Evolutionary conservation across 2,329 filamentous ascomycete species (phyloP).

Genomic region (Dactylonectria estremocensis): DNA sequence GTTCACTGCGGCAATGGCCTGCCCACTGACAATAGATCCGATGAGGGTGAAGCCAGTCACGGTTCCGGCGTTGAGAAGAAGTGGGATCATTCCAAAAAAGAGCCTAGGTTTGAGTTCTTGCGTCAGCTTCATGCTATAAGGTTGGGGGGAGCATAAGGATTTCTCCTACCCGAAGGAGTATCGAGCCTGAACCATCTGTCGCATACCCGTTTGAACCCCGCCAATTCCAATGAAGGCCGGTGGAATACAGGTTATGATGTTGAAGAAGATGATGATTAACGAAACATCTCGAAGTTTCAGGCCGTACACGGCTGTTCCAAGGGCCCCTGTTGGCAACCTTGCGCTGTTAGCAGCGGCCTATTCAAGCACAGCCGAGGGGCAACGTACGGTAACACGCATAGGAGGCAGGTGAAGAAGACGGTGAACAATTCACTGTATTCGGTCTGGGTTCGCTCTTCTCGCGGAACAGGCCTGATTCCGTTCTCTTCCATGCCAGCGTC

Average conservation of each 20-base stretch:
- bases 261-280: constrained; percentile 73
- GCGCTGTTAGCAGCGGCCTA: background rate
- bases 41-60: constrained; percentile 72
- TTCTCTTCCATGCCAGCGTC: constrained; percentile 66
- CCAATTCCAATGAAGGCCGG: constrained; percentile 70
- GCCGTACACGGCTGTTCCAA: constrained; percentile 68
- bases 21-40: constrained; percentile 70
- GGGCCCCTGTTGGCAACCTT: constrained; percentile 71
- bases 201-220: constrained; percentile 70
- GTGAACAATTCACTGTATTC: constrained; percentile 71
- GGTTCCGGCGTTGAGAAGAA: constrained; percentile 70
- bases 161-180: constrained; percentile 68
- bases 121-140: constrained; percentile 26
- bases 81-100: constrained; percentile 66
- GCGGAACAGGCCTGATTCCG: constrained; percentile 70
- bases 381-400: constrained; percentile 71
- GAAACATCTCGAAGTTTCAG: constrained; percentile 69
- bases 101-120: constrained; percentile 48
- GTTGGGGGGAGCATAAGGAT: background rate
- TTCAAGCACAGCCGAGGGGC: background rate
- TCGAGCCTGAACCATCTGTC: constrained; percentile 73
- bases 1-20: constrained; percentile 65
- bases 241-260: constrained; percentile 66
- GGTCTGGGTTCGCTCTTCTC: constrained; percentile 67
- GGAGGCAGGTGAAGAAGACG: constrained; percentile 71